Base-by-base conservation (phyloP, 2,329 filamentous ascomycete species). In the Teratosphaeria viscida region DNA sequence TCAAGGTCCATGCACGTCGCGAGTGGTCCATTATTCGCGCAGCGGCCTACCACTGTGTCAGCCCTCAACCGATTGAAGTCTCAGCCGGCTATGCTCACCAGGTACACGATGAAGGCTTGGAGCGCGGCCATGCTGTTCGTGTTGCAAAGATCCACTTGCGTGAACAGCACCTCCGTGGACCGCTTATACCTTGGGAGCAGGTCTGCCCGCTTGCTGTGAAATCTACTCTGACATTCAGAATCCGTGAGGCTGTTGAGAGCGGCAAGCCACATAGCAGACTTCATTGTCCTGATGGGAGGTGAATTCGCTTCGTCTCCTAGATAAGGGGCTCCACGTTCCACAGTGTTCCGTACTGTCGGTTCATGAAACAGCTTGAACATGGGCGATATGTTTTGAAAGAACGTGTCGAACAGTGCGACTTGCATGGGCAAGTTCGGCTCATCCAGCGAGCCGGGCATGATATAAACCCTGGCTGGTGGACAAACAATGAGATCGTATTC, bases 401-500 rank as follows among this genome's bases (percentile, higher is more conserved):
- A 73, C 0, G 62, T 59, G 12, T 62, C 37, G 37, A 63, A 64
- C 2, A 72, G 67, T 12, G 61, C 58, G 1, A 55, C 32, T 14
- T 61, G 61, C 47, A 63, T 55, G 1, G 54, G 55, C 2, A 60
- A 59, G 1, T 65, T 59, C 6, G 69, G 68, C 34, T 72, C 67
- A 34, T 60, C 56, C 35, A 66, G 35, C 5, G 67, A 69, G n/a
- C 68, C 69, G 26, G 67, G 69, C 66, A 72, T 68, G 19, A 71
- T 61, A 56, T 68, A 72, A n/a, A 70, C 61, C 1, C 62, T 58
- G 39, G 65, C 68, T 23, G 68, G 67, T 5, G 68, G 67, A 53
- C 67, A 70, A 39, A 71, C 64, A n/a, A 72, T 63, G 8, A 71
- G 61, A 57, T 71, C 69, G 54, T 66, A 70, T 29, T 66, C 62